These are phyloP conservation scores for Candida loeiensis DNA, from an alignment of 805 yeast genomes.

Conservation along the genomic window DNA sequence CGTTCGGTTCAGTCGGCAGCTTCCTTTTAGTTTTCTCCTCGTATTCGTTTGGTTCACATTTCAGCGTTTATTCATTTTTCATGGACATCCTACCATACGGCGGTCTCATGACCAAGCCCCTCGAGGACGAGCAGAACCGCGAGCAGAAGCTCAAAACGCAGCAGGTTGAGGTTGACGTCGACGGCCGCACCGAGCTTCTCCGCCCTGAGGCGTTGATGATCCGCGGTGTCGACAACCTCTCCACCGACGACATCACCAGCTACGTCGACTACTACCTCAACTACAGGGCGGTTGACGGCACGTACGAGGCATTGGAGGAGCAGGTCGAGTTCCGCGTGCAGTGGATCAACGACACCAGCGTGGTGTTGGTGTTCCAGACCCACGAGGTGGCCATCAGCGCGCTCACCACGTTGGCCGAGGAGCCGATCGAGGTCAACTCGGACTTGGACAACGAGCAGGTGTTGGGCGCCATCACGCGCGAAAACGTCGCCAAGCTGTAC, in stretches of 20 bases:
- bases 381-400: constrained; percentile 39
- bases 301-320: constrained; percentile 15
- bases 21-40: no score
- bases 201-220: constrained; percentile 49
- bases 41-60: no score
- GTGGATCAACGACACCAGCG: constrained; percentile 64
- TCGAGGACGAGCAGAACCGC: constrained; percentile 36
- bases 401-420: constrained; percentile 15
- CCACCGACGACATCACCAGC: constrained; percentile 56
- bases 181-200: constrained; percentile 29
- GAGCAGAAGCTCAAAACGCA: constrained; percentile 29
- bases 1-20: no score
- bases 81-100: constrained; percentile 28
- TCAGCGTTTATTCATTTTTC: neutral
- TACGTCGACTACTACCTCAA: constrained; percentile 49
- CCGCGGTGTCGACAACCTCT: constrained; percentile 61
- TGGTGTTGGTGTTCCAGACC: constrained; percentile 52
- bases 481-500: constrained; percentile 41
- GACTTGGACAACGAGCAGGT: constrained; percentile 14
- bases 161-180: constrained; percentile 28
- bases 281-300: constrained; percentile 18
- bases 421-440: constrained; percentile 2
- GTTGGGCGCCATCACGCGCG: constrained; percentile 27
- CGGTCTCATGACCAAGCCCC: constrained; percentile 38
- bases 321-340: constrained; percentile 45